Percentiles rank a stretch among this genome's conserved stretches.
Evolutionary conservation across 2,329 filamentous ascomycete genomes (phyloP).

Genomic region (Ophiostoma perfectum): DNA sequence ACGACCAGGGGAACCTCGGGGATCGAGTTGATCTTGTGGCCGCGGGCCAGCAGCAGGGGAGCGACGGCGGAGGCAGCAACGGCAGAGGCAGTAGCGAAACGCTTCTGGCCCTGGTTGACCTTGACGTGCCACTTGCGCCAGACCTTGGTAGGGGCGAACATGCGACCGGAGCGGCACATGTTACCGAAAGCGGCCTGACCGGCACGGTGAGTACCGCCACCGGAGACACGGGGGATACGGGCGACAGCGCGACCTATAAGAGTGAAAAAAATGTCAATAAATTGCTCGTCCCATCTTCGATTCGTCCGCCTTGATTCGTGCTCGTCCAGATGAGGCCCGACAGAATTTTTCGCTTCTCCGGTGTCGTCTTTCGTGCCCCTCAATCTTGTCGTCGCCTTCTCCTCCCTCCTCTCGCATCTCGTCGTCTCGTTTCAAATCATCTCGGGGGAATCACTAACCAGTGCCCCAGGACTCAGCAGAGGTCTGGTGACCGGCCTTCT

Average conservation of each 20-base stretch:
- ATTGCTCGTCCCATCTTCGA: not conserved
- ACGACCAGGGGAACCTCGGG: conserved; percentile 96
- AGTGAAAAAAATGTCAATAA: no score
- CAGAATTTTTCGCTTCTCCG: not conserved
- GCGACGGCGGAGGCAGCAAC: conserved; percentile 93
- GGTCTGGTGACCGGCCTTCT: conserved; percentile 99
- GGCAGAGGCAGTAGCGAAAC: conserved; percentile 95
- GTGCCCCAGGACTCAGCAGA: conserved; percentile 99
- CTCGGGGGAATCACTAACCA: conserved; percentile 56
- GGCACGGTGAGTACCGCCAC: conserved; percentile 99
- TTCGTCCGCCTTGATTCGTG: not conserved
- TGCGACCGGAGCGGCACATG: conserved; percentile 99
- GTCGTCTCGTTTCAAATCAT: not conserved
- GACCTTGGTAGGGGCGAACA: conserved; percentile 99
- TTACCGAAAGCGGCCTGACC: conserved; percentile 99
- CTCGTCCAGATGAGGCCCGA: not conserved
- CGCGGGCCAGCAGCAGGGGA: conserved; percentile 91
- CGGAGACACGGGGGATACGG: conserved; percentile 99
- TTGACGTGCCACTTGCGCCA: conserved; percentile 99
- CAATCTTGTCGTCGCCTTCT: not conserved
- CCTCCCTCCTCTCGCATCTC: not conserved
- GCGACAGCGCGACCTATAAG: conserved; percentile 86
- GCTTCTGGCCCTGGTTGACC: conserved; percentile 99
- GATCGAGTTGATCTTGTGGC: conserved; percentile 87
- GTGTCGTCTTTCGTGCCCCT: conserved; percentile 1